A percentile compares a stretch with the other conserved stretches of the same genome.
These are phyloP conservation scores for Fulvia fulva DNA, from an alignment of 2,329 filamentous ascomycete species.

Conservation along the genomic window DNA sequence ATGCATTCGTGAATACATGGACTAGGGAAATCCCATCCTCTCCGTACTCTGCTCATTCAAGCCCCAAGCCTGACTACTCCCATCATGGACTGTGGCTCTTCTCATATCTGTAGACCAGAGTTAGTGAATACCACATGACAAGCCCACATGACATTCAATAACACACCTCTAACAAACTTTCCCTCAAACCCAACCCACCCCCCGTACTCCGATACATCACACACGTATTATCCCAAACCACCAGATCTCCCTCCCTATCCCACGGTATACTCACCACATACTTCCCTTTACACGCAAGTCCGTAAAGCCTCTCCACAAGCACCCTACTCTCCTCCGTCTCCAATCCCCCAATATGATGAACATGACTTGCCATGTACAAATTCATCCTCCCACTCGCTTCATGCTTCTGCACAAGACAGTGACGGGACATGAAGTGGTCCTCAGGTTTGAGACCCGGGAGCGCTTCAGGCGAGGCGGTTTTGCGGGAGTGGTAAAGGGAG, in stretches of 20 bases:
- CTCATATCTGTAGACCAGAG: constrained; percentile 54
- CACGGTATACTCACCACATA: constrained; percentile 48
- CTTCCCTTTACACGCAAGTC: constrained; percentile 47
- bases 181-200: constrained; percentile 49
- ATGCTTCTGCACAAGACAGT: constrained; percentile 51
- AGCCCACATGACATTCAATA: too few species aligned
- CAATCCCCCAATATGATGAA: constrained; percentile 51
- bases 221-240: constrained; percentile 58
- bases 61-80: constrained; percentile 41
- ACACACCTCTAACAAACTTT: constrained; percentile 27
- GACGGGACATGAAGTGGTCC: constrained; percentile 39
- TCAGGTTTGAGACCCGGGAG: constrained; percentile 46
- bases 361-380: constrained; percentile 52
- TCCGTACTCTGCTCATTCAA: constrained; percentile 37
- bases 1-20: background rate
- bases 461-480: constrained; percentile 48
- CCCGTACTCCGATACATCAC: constrained; percentile 53
- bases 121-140: too few species aligned
- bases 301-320: constrained; percentile 42
- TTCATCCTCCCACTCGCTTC: constrained; percentile 51
- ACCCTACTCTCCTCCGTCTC: constrained; percentile 33
- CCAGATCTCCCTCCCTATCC: constrained; percentile 48
- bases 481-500: constrained; percentile 52
- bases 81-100: constrained; percentile 54
- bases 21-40: constrained; percentile 7